These are phyloP conservation scores for Periconia sp. DNA, from an alignment of 2,329 filamentous ascomycete species.

Conservation along the genomic window DNA sequence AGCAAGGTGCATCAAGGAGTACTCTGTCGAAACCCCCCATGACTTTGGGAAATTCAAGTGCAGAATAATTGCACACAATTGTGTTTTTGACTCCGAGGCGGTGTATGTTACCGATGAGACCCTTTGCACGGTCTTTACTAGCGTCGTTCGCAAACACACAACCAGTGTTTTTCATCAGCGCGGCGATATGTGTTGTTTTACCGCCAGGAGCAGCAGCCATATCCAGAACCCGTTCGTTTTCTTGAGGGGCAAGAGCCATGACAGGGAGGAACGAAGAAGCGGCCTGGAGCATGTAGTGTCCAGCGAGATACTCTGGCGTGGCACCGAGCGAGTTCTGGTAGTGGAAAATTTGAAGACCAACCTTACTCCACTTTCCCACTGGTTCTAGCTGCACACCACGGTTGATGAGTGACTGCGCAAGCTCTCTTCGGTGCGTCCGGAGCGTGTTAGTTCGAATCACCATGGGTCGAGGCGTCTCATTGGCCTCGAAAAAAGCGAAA, in stretches of 20 bases:
- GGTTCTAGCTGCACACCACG: conserved; percentile 94
- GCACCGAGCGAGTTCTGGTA: conserved; percentile 84
- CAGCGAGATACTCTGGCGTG: conserved; percentile 94
- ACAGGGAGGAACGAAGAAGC: conserved; percentile 96
- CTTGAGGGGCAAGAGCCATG: conserved; percentile 94
- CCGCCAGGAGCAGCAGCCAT: conserved; percentile 95
- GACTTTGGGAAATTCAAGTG: conserved; percentile 87
- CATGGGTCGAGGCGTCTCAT: conserved; percentile 89
- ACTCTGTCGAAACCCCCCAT: conserved; percentile 97
- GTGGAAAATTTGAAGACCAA: conserved; percentile 95
- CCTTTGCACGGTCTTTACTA: conserved; percentile 90
- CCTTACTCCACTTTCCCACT: conserved; percentile 93
- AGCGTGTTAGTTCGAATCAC: conserved; percentile 98
- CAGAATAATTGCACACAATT: conserved; percentile 94
- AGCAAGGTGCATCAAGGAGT: conserved; percentile 91
- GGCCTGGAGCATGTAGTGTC: conserved; percentile 96
- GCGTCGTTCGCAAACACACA: conserved; percentile 96
- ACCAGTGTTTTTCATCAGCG: conserved; percentile 96
- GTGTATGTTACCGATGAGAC: conserved; percentile 94
- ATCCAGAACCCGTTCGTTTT: conserved; percentile 88
- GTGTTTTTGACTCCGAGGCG: conserved; percentile 91
- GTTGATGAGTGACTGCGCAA: conserved; percentile 93
- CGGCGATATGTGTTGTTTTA: conserved; percentile 95
- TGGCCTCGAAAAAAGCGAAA: conserved; percentile 98
- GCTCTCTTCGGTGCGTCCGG: conserved; percentile 72